Evolutionary conservation across 176 grass and related monocot species (phyloP).

Genomic region (Carex cristatella): DNA sequence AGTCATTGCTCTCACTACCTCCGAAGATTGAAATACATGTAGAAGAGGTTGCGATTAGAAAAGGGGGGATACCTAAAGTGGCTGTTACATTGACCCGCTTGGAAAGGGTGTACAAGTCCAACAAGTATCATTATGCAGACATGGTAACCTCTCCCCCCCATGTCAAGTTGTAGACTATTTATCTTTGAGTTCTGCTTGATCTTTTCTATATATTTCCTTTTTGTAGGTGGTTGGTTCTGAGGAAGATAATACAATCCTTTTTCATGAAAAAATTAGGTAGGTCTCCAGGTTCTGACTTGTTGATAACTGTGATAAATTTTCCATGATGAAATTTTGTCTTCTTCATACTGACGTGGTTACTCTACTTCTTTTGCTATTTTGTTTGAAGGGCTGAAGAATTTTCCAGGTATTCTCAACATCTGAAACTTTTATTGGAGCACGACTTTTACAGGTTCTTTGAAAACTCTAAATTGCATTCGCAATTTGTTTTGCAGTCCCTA

Average conservation of each 20-base stretch:
- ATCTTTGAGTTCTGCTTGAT: slow-evolving; percentile 21
- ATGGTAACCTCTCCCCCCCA: slow-evolving; percentile 37
- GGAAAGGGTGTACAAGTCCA: slow-evolving; percentile 42
- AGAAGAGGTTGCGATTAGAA: slow-evolving; percentile 52
- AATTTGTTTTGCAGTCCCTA: slow-evolving; percentile 67
- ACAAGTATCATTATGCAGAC: slow-evolving; percentile 62
- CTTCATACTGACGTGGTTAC: slow-evolving; percentile 8
- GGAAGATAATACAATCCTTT: slow-evolving; percentile 82
- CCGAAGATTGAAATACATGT: slow-evolving; percentile 73
- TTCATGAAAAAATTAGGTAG: slow-evolving; percentile 93
- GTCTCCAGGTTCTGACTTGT: slow-evolving; percentile 13
- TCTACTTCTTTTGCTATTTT: slow-evolving; percentile 23
- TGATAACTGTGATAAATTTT: background rate
- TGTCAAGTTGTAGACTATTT: background rate
- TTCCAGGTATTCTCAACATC: slow-evolving; percentile 53
- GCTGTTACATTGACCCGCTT: slow-evolving; percentile 53
- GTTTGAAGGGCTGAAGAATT: slow-evolving; percentile 64
- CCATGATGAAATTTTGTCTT: slow-evolving; percentile 22
- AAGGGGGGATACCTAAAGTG: slow-evolving; percentile 51
- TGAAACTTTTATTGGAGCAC: background rate
- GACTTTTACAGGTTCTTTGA: slow-evolving; percentile 3
- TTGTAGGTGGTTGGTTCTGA: slow-evolving; percentile 74
- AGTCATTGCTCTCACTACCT: slow-evolving; percentile 61
- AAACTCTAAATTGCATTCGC: slow-evolving; percentile 25
- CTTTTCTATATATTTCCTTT: slow-evolving; percentile 21